Evolutionary conservation across 805 yeast genomes (phyloP).

Genomic region (Monosporozyma siamensis): DNA sequence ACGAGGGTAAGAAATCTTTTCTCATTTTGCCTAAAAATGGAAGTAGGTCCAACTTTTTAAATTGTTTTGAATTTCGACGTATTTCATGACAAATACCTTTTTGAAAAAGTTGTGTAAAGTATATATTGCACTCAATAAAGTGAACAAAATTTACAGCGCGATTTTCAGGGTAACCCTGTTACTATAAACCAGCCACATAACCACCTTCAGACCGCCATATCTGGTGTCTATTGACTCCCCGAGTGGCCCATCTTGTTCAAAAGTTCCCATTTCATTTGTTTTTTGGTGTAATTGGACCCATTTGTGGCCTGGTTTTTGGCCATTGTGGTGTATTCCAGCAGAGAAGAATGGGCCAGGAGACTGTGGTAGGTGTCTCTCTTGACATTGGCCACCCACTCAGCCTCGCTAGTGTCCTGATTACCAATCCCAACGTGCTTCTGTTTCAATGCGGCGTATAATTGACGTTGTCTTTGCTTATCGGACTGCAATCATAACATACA

Average conservation of each 20-base stretch:
- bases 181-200: no score
- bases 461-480: conserved; percentile 54
- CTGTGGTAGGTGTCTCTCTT: conserved; percentile 25
- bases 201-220: no score
- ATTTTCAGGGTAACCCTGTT: background rate
- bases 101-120: no score
- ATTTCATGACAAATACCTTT: no score
- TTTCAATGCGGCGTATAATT: conserved; percentile 45
- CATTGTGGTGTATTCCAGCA: conserved; percentile 26
- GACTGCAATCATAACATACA: conserved; percentile 33
- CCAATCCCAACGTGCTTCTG: conserved; percentile 70
- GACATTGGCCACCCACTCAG: conserved; percentile 57
- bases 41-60: no score
- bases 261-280: conserved; percentile 19
- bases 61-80: no score
- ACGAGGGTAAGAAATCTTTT: no score
- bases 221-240: background rate
- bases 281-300: conserved; percentile 10
- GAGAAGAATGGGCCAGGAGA: conserved; percentile 22
- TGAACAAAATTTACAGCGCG: no score
- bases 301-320: conserved; percentile 9
- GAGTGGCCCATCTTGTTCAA: conserved; percentile 20
- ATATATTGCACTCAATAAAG: background rate
- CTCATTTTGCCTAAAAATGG: no score
- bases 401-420: conserved; percentile 55